phyloP scores from a whole-genome alignment of 2,329 filamentous ascomycete genomes.

The Sodiomyces alkalinus region DNA sequence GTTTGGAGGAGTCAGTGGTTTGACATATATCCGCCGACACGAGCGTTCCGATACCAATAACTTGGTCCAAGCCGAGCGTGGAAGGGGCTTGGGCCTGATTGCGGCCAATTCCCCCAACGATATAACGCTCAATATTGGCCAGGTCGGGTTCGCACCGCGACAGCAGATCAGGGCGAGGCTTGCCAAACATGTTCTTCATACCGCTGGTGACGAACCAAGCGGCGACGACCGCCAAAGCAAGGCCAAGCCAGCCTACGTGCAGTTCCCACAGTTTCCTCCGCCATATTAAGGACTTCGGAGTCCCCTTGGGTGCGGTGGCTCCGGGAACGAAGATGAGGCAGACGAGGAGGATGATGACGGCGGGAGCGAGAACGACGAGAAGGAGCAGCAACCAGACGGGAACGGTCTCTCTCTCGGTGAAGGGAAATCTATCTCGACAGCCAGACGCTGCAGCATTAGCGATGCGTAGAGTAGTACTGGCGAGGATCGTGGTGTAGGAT shows the following conservation, averaged over 20 bases:
- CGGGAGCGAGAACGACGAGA: conserved; percentile 49
- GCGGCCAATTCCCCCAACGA: conserved; percentile 45
- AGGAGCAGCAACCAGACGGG: conserved; percentile 48
- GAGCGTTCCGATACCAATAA: conserved; percentile 40
- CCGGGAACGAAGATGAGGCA: conserved; percentile 60
- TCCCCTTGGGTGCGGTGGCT: conserved; percentile 44
- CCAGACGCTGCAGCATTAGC: no score
- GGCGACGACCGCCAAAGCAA: conserved; percentile 55
- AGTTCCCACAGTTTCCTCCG: conserved; percentile 81
- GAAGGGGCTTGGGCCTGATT: conserved; percentile 15
- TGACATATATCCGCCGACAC: conserved; percentile 67
- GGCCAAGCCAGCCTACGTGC: conserved; percentile 71
- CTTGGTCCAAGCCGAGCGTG: conserved; percentile 9
- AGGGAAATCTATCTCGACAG: conserved; percentile 49
- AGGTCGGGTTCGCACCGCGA: conserved; percentile 65
- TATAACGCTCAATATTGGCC: conserved; percentile 38
- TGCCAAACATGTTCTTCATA: conserved; percentile 63
- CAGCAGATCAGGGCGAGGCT: conserved; percentile 69
- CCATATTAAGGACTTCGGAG: conserved; percentile 53
- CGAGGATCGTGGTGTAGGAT: no score
- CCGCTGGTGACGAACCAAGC: conserved; percentile 72
- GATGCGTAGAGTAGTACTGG: no score
- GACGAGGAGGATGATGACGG: conserved; percentile 51
- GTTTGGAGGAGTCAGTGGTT: conserved; percentile 41
- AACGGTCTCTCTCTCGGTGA: conserved; percentile 55